phyloP scores from a whole-genome alignment of 441 rosid genomes.

The Theobroma grandiflorum region DNA sequence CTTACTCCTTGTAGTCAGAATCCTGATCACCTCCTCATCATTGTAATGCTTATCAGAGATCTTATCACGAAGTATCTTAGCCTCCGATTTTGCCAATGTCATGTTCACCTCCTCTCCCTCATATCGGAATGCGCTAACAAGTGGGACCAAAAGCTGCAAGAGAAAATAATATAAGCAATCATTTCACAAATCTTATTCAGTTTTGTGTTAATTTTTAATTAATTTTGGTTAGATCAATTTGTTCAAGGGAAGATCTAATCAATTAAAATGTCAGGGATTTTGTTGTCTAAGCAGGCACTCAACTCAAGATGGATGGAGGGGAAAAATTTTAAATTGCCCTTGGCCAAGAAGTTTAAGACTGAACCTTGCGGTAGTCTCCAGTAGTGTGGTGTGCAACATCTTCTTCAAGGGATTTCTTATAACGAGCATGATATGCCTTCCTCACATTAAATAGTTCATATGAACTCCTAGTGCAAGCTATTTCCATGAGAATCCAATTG shows the following conservation, averaged over 20 bases:
- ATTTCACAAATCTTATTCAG: background rate
- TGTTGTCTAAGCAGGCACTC: background rate
- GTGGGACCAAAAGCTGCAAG: constrained; percentile 82
- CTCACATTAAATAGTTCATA: constrained; percentile 60
- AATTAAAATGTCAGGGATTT: background rate
- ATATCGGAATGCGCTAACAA: constrained; percentile 76
- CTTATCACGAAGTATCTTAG: constrained; percentile 75
- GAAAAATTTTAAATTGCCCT: background rate
- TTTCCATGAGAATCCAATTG: constrained; percentile 84
- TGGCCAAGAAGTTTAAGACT: background rate
- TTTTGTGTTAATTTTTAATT: background rate
- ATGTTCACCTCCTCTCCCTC: constrained; percentile 78
- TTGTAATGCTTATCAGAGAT: constrained; percentile 61
- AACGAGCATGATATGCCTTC: constrained; percentile 85
- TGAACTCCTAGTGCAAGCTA: constrained; percentile 83
- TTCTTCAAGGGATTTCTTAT: constrained; percentile 89
- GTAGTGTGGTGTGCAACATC: constrained; percentile 88
- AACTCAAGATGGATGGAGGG: background rate
- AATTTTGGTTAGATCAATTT: background rate
- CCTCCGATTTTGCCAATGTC: constrained; percentile 73
- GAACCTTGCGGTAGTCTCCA: constrained; percentile 87
- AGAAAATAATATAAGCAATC: background rate
- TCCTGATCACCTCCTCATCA: constrained; percentile 77
- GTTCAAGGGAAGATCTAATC: background rate
- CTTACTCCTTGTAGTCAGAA: constrained; percentile 79